Conservation (phyloP, 2,329 filamentous ascomycete species). For the Metarhizium rileyi region DNA sequence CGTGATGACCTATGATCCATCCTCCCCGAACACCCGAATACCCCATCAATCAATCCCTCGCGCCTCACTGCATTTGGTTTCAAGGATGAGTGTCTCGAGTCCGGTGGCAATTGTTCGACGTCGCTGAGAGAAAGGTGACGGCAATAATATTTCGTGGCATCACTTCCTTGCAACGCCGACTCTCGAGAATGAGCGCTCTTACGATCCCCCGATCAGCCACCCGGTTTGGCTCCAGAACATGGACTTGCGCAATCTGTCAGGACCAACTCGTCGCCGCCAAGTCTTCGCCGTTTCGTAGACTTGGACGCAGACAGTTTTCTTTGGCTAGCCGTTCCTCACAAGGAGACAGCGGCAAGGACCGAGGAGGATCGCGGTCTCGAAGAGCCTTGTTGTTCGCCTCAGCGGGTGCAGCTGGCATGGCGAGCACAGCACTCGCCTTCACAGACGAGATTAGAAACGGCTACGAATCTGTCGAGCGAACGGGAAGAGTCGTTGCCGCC, state of each 20-base stretch:
- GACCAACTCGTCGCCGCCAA: conserved; percentile 27
- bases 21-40: no score
- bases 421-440: conserved; percentile 42
- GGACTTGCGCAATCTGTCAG: conserved; percentile 38
- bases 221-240: conserved; percentile 29
- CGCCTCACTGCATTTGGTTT: no score
- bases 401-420: conserved; percentile 38
- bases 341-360: conserved; percentile 9
- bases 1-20: conserved; percentile 7
- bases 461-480: conserved; percentile 66
- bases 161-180: conserved; percentile 2
- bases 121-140: conserved; percentile 7
- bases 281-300: conserved; percentile 15
- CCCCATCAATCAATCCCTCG: no score
- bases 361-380: conserved; percentile 11
- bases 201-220: conserved; percentile 27
- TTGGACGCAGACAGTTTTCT: conserved; percentile 19
- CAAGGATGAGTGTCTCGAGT: conserved; percentile 8
- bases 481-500: conserved; percentile 65
- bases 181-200: conserved; percentile 32
- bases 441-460: conserved; percentile 64
- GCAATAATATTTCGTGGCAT: background rate
- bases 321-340: conserved; percentile 17
- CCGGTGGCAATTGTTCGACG: conserved; percentile 3
- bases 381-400: conserved; percentile 38